Conservation (phyloP, 2,329 filamentous ascomycete species). For the Diatrype stigma region DNA sequence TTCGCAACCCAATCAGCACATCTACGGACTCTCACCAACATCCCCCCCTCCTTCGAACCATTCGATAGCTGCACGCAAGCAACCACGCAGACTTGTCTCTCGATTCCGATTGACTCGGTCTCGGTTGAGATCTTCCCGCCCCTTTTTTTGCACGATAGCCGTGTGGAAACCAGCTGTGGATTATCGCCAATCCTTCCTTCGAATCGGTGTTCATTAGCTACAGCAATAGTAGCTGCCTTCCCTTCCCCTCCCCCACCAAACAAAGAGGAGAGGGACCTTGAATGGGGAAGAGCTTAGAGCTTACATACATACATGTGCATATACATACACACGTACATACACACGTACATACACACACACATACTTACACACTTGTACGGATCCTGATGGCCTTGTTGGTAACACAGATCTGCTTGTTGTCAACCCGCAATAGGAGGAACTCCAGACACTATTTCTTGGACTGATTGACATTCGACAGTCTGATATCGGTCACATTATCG, state of each 20-base stretch:
- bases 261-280: neutral
- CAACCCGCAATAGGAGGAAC: neutral
- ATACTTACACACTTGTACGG: constrained; percentile 4
- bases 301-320: neutral
- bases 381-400: neutral
- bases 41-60: neutral
- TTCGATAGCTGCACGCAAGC: neutral
- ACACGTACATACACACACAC: constrained; percentile 6
- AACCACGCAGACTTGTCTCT: neutral
- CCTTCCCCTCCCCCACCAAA: neutral
- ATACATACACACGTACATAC: constrained; percentile 7
- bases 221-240: neutral
- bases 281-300: neutral
- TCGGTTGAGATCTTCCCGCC: neutral
- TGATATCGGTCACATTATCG: too few species aligned
- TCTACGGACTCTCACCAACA: neutral
- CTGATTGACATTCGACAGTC: too few species aligned
- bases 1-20: neutral
- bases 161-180: neutral
- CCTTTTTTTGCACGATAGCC: neutral
- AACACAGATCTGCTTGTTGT: neutral
- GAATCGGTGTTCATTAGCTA: neutral
- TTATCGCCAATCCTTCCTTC: neutral
- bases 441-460: neutral
- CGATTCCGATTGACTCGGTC: neutral